A percentile compares a stretch with the other conserved stretches of the same genome.
Conservation (phyloP, 768 basidiomycete genomes). For the Phylloporus sp. region DNA sequence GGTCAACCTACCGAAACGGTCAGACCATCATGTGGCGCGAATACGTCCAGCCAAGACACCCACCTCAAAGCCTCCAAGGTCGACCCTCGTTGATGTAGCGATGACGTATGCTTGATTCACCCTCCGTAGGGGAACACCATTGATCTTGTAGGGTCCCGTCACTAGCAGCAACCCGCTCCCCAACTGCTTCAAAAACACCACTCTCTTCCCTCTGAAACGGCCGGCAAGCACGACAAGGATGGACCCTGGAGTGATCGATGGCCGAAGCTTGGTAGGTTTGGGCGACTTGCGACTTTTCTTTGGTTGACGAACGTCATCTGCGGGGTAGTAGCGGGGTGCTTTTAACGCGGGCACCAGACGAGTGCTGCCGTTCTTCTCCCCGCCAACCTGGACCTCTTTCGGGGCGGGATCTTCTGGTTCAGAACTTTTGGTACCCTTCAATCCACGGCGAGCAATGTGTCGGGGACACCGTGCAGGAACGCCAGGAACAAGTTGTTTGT, state of each 20-base stretch:
- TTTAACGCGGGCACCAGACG: constrained; percentile 83
- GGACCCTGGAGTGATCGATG: constrained; percentile 88
- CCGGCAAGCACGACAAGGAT: constrained; percentile 96
- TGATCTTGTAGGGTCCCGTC: constrained; percentile 96
- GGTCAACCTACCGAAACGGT: constrained; percentile 54
- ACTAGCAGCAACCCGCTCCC: constrained; percentile 89
- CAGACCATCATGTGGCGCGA: neutral
- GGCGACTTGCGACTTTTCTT: constrained; percentile 89
- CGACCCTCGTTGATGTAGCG: constrained; percentile 92
- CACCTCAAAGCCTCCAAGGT: constrained; percentile 71
- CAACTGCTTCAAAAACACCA: constrained; percentile 97
- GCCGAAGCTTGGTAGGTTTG: constrained; percentile 73
- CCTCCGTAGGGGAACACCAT: constrained; percentile 95
- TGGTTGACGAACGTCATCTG: constrained; percentile 87
- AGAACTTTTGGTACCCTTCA: constrained; percentile 80
- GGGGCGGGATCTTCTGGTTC: constrained; percentile 56
- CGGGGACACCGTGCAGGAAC: constrained; percentile 80
- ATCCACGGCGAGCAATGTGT: constrained; percentile 73
- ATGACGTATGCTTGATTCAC: constrained; percentile 99
- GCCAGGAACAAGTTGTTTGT: constrained; percentile 76
- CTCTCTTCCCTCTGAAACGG: constrained; percentile 96
- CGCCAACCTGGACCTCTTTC: constrained; percentile 79
- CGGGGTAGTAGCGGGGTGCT: constrained; percentile 89
- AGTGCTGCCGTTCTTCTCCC: constrained; percentile 85
- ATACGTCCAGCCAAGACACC: constrained; percentile 22